Evolutionary conservation across 2,329 filamentous ascomycete genomes (phyloP).

Genomic region (Apiospora koreana): DNA sequence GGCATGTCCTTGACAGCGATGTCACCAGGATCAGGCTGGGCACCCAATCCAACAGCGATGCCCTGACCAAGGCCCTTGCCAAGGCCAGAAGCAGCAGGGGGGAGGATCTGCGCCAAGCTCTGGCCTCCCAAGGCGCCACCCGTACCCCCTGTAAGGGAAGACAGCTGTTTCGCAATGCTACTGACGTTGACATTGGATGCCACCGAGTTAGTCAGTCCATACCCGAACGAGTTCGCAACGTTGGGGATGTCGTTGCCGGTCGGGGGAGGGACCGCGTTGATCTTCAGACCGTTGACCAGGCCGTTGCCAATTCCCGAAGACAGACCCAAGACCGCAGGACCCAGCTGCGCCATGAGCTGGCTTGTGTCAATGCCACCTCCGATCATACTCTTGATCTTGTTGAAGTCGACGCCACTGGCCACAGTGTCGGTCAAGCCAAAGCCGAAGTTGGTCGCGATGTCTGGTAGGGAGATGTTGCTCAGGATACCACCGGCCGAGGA

Average conservation of each 20-base stretch:
- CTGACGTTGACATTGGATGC: slow-evolving; percentile 21
- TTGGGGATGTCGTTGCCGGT: slow-evolving; percentile 16
- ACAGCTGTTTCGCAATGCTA: slow-evolving; percentile 9
- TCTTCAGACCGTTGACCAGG: slow-evolving; percentile 20
- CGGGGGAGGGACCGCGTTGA: slow-evolving; percentile 16
- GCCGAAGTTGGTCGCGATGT: slow-evolving; percentile 16
- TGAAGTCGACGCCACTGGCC: slow-evolving; percentile 17
- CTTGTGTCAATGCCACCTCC: slow-evolving; percentile 22
- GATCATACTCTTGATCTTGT: slow-evolving; percentile 18
- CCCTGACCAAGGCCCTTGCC: slow-evolving; percentile 30
- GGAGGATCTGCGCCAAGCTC: slow-evolving; percentile 22
- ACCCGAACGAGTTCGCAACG: slow-evolving; percentile 23
- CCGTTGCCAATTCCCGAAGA: slow-evolving; percentile 22
- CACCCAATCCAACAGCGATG: slow-evolving; percentile 28
- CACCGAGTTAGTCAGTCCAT: slow-evolving; percentile 24
- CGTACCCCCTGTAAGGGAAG: background rate
- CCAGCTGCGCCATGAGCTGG: slow-evolving; percentile 17
- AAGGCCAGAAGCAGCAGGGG: slow-evolving; percentile 27
- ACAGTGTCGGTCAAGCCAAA: slow-evolving; percentile 21
- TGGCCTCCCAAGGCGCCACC: background rate
- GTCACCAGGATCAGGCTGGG: slow-evolving; percentile 25
- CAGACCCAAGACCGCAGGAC: slow-evolving; percentile 17
- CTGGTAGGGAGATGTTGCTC: background rate
- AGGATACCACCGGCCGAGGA: background rate
- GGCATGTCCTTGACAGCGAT: slow-evolving; percentile 22